Conservation (phyloP, 352 stramenopile species). For the Phytopythium chamaehyphon region DNA sequence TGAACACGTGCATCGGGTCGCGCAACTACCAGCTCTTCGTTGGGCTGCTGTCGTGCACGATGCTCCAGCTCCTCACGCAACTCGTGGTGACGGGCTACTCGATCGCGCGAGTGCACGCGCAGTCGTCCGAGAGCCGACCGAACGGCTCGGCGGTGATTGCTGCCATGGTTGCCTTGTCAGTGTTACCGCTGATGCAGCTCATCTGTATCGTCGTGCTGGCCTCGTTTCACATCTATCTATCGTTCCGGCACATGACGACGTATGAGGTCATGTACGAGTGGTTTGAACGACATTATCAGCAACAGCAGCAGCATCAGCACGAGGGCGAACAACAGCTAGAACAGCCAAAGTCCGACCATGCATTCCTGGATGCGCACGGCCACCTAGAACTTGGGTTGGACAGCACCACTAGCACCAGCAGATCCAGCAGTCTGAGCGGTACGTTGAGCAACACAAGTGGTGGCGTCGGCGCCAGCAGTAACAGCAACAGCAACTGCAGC, state of each 20-base stretch:
- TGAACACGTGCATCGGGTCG: constrained; percentile 92
- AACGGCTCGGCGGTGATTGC: constrained; percentile 9
- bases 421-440: not conserved
- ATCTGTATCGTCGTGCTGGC: constrained; percentile 54
- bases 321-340: not conserved
- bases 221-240: constrained; percentile 65
- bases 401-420: not conserved
- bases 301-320: constrained; percentile 2
- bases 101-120: constrained; percentile 17
- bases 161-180: constrained; percentile 29
- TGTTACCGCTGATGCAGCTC: constrained; percentile 49
- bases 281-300: constrained; percentile 10
- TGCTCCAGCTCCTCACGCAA: constrained; percentile 53
- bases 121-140: constrained; percentile 1
- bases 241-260: constrained; percentile 36
- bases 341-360: not conserved
- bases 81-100: constrained; percentile 42
- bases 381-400: constrained; percentile 1
- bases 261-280: constrained; percentile 58
- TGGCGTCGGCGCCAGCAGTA: not conserved
- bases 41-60: constrained; percentile 47
- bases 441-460: too few species aligned
- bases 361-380: constrained; percentile 1
- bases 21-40: constrained; percentile 66
- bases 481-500: not conserved